Conservation (phyloP, 208 protist genomes). For the Jaenimonas drosophilae region DNA sequence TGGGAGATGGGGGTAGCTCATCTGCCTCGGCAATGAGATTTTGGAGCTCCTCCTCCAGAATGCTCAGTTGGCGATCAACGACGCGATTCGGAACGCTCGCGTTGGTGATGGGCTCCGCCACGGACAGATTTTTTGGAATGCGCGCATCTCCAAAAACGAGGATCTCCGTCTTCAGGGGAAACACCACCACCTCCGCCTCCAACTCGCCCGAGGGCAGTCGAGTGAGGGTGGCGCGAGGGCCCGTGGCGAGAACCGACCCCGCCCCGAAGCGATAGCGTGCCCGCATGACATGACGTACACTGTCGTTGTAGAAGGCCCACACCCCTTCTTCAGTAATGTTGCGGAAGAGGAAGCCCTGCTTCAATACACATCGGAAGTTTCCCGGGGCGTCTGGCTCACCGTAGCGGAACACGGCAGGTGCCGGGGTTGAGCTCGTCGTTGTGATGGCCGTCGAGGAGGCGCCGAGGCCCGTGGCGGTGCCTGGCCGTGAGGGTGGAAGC, state of each 20-base stretch:
- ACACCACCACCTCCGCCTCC: slow-evolving; percentile 16
- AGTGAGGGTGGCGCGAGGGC: slow-evolving; percentile 7
- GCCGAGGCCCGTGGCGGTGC: too few species aligned
- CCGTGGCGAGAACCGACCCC: slow-evolving; percentile 14
- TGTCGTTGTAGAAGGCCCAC: slow-evolving; percentile 78
- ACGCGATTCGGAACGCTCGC: slow-evolving; percentile 10
- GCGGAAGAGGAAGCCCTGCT: slow-evolving; percentile 32
- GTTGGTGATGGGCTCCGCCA: slow-evolving; percentile 13
- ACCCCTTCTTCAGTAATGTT: slow-evolving; percentile 19
- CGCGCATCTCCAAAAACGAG: slow-evolving; percentile 29
- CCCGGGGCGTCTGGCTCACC: slow-evolving; percentile 7
- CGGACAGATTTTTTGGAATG: slow-evolving; percentile 18
- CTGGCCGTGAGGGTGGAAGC: too few species aligned
- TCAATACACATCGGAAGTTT: slow-evolving; percentile 12
- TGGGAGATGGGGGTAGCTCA: neutral
- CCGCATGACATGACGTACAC: slow-evolving; percentile 39
- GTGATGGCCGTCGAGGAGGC: too few species aligned
- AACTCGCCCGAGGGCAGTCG: slow-evolving; percentile 10
- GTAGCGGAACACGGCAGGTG: too few species aligned
- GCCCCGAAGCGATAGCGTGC: slow-evolving; percentile 32
- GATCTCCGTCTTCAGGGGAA: slow-evolving; percentile 38
- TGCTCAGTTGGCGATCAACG: slow-evolving; percentile 1
- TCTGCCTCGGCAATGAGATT: slow-evolving; percentile 12
- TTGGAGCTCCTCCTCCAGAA: slow-evolving; percentile 5
- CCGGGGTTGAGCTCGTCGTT: too few species aligned